Evolutionary conservation across 1,284 basidiomycete species (phyloP).

Genomic region (Heliocybe sulcata): DNA sequence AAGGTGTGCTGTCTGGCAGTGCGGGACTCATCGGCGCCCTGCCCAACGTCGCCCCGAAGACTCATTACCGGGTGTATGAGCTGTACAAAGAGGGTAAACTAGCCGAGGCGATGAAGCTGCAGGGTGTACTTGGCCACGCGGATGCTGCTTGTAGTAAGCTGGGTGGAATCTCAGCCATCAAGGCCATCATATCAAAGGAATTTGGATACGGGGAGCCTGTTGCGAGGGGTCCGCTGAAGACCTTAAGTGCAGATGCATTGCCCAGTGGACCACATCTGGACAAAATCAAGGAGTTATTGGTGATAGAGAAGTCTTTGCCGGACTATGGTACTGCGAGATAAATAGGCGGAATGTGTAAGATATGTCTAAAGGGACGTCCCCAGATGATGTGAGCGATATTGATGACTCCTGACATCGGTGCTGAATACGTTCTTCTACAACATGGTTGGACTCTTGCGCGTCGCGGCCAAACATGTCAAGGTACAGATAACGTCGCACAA

Average conservation of each 20-base stretch:
- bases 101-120: constrained; percentile 62
- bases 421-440: too few species aligned
- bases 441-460: too few species aligned
- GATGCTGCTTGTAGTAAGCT: constrained; percentile 70
- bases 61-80: constrained; percentile 56
- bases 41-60: constrained; percentile 73
- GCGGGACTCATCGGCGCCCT: constrained; percentile 70
- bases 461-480: too few species aligned
- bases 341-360: neutral
- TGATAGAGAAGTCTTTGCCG: constrained; percentile 46
- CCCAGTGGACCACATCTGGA: constrained; percentile 29
- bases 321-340: neutral
- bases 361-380: too few species aligned
- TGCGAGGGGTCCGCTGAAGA: constrained; percentile 53
- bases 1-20: constrained; percentile 60
- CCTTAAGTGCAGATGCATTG: constrained; percentile 24
- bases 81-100: constrained; percentile 52
- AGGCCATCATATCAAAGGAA: constrained; percentile 60
- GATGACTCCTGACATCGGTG: too few species aligned
- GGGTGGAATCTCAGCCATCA: constrained; percentile 66
- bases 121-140: constrained; percentile 62
- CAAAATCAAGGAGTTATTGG: constrained; percentile 52
- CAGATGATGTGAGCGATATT: too few species aligned
- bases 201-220: constrained; percentile 61
- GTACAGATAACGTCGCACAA: too few species aligned